Conservation (phyloP, 1,284 basidiomycete species). For the Ceraceosorus guamensis region DNA sequence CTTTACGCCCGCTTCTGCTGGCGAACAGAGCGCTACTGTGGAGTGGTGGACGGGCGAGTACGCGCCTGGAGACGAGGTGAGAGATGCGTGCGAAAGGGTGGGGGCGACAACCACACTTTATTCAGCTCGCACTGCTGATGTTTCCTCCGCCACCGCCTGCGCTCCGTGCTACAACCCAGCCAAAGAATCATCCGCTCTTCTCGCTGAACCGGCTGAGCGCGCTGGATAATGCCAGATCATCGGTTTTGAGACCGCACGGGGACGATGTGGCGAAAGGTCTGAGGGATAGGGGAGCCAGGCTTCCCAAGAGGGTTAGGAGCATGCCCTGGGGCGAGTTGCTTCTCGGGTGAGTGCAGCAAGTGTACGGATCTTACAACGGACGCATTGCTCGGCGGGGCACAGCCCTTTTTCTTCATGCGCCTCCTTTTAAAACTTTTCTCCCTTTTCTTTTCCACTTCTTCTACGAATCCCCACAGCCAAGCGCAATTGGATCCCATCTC, state of each 20-base stretch:
- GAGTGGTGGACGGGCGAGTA: slow-evolving; percentile 24
- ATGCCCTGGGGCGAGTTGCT: slow-evolving; percentile 22
- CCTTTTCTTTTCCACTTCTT: not conserved
- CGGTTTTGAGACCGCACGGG: slow-evolving; percentile 21
- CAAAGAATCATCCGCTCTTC: slow-evolving; percentile 36
- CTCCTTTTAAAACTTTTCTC: no score
- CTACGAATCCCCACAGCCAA: slow-evolving; percentile 1
- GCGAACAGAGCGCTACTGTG: slow-evolving; percentile 26
- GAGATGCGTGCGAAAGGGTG: not conserved
- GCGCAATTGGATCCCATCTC: not conserved
- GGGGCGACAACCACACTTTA: no score
- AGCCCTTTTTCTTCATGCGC: no score
- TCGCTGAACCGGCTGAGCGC: slow-evolving; percentile 34
- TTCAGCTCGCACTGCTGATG: not conserved
- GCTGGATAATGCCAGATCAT: slow-evolving; percentile 32
- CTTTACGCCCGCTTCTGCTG: slow-evolving; percentile 19
- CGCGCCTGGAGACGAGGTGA: not conserved
- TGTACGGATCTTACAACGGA: no score
- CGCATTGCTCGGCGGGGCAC: no score
- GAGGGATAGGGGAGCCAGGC: slow-evolving; percentile 15
- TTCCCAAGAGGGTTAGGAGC: slow-evolving; percentile 19
- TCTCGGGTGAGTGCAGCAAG: slow-evolving; percentile 30
- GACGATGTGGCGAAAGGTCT: slow-evolving; percentile 33
- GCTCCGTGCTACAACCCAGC: not conserved
- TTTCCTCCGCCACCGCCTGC: not conserved